A percentile compares a stretch with the other conserved stretches of the same genome.
phyloP scores from a whole-genome alignment of 768 basidiomycete species.

The Hebeloma cylindrosporum region DNA sequence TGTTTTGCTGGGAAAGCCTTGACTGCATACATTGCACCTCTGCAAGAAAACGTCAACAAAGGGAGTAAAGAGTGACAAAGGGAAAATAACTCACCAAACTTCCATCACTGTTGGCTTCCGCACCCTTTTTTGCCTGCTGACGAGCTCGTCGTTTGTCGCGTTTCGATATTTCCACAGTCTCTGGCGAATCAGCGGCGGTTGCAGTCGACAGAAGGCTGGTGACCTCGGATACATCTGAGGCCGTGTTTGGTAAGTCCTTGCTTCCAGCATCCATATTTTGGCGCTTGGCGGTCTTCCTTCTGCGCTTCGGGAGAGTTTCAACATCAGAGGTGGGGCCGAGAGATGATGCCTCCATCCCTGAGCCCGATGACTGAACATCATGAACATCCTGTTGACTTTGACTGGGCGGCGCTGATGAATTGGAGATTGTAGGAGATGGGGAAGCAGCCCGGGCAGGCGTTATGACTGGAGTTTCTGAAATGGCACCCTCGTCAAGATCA shows the following conservation, averaged over 20 bases:
- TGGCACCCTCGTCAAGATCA: too few relatives aligned
- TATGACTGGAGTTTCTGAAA: too few relatives aligned
- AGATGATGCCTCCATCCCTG: too few relatives aligned
- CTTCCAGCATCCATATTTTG: neutral
- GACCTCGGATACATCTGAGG: too few relatives aligned
- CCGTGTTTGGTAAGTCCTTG: neutral
- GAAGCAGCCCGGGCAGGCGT: too few relatives aligned
- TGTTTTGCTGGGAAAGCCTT: constrained; percentile 63
- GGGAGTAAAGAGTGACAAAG: neutral
- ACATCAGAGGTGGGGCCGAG: too few relatives aligned
- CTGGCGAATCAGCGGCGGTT: too few relatives aligned
- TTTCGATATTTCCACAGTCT: constrained; percentile 51
- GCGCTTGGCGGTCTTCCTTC: neutral
- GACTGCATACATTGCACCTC: constrained; percentile 70
- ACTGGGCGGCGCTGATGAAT: too few relatives aligned
- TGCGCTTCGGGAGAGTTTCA: neutral
- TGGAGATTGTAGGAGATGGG: too few relatives aligned
- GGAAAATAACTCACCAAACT: constrained; percentile 18
- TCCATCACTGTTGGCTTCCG: constrained; percentile 27
- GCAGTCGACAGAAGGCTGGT: too few relatives aligned
- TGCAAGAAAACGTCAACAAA: constrained; percentile 15
- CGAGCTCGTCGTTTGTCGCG: constrained; percentile 77
- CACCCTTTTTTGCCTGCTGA: constrained; percentile 66
- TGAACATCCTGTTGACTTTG: too few relatives aligned
- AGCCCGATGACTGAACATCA: too few relatives aligned